Conservation (phyloP, 139 green algal species). For the Tetradesmus lagerheimii region DNA sequence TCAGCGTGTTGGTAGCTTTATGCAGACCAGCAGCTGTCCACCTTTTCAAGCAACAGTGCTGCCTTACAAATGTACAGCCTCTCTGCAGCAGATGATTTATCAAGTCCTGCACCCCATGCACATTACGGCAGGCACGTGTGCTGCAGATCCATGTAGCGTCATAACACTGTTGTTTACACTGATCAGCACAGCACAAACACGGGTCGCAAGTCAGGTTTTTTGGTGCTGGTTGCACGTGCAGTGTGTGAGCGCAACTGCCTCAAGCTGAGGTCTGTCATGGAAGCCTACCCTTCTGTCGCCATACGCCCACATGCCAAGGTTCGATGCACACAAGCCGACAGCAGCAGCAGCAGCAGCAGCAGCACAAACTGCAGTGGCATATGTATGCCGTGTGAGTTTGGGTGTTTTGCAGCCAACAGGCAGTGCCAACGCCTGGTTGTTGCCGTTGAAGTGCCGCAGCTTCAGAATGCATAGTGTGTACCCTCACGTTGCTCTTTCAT, state of each 20-base stretch:
- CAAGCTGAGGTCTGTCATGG: slow-evolving; percentile 40
- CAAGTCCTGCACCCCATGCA: too few species aligned
- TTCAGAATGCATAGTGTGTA: too few species aligned
- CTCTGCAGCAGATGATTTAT: background rate
- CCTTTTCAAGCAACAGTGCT: too few species aligned
- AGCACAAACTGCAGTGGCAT: slow-evolving; percentile 15
- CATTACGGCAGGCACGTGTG: too few species aligned
- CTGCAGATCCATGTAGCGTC: background rate
- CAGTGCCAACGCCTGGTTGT: too few species aligned
- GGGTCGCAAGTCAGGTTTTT: too few species aligned
- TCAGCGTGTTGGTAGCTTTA: too few species aligned
- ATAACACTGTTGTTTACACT: background rate
- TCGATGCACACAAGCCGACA: background rate
- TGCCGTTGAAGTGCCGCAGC: too few species aligned
- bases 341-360: background rate
- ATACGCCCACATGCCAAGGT: slow-evolving; percentile 53
- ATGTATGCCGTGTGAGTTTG: too few species aligned
- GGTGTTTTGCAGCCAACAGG: too few species aligned
- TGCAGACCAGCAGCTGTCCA: background rate
- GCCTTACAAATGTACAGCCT: background rate
- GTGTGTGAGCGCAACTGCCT: slow-evolving; percentile 53
- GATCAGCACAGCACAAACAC: too few species aligned
- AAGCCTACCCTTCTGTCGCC: slow-evolving; percentile 13
- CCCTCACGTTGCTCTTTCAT: too few species aligned
- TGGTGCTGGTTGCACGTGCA: background rate